These are phyloP conservation scores for Aspergillus sp. DNA, from an alignment of 2,329 filamentous ascomycete genomes.

Conservation along the genomic window DNA sequence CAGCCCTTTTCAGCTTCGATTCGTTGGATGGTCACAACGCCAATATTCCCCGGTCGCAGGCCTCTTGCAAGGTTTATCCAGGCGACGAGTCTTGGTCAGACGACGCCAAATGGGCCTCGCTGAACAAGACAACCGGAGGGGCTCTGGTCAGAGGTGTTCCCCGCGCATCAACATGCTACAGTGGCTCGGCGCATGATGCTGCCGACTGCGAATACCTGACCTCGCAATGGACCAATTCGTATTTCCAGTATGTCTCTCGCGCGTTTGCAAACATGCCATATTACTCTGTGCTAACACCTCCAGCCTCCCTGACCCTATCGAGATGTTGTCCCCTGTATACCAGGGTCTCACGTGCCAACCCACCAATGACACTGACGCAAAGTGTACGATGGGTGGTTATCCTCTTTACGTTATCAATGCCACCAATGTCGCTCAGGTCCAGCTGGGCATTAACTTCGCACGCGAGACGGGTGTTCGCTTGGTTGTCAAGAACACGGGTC, in stretches of 20 bases:
- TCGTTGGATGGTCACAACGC: not conserved
- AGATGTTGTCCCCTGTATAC: constrained; percentile 26
- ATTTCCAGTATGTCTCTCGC: constrained; percentile 23
- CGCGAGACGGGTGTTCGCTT: constrained; percentile 31
- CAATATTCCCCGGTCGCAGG: not conserved
- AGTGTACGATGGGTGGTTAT: constrained; percentile 32
- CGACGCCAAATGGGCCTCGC: constrained; percentile 24
- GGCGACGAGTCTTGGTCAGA: constrained; percentile 28
- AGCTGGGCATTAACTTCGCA: constrained; percentile 31
- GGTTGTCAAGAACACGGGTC: constrained; percentile 47
- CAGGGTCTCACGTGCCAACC: constrained; percentile 28
- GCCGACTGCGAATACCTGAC: constrained; percentile 19
- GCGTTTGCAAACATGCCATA: too few relatives aligned
- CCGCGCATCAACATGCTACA: constrained; percentile 27
- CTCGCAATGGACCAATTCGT: constrained; percentile 23
- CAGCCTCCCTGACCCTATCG: constrained; percentile 20
- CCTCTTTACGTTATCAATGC: constrained; percentile 38
- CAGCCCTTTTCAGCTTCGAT: constrained; percentile 25
- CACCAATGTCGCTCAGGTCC: constrained; percentile 32
- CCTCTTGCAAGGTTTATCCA: too few relatives aligned
- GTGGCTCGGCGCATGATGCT: constrained; percentile 24
- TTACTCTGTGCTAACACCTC: not conserved
- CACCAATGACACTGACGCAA: constrained; percentile 21
- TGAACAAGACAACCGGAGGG: constrained; percentile 22
- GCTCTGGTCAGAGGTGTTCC: constrained; percentile 29